phyloP scores from a whole-genome alignment of 2,329 filamentous ascomycete species.

The Fusarium sp. region DNA sequence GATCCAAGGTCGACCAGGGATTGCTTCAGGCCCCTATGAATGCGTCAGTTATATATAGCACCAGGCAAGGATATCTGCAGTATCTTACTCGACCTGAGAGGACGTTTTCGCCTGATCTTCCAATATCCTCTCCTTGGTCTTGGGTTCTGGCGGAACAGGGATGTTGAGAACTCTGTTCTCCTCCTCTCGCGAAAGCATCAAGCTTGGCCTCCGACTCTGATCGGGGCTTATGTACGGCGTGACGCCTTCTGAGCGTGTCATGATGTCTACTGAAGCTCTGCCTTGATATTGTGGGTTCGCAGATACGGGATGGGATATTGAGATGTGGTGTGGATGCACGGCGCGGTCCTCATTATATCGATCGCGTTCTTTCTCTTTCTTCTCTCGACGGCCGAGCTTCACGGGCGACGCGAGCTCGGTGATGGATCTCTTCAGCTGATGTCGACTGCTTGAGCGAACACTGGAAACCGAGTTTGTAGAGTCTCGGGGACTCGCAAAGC shows the following conservation, averaged over 20 bases:
- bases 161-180: constrained; percentile 30
- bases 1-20: constrained; percentile 63
- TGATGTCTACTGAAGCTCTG: constrained; percentile 55
- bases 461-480: constrained; percentile 37
- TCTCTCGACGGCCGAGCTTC: constrained; percentile 49
- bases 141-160: constrained; percentile 28
- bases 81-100: constrained; percentile 45
- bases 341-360: constrained; percentile 44
- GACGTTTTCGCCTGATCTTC: constrained; percentile 49
- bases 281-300: constrained; percentile 43
- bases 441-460: constrained; percentile 48
- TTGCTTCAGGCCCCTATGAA: constrained; percentile 55
- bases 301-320: constrained; percentile 27
- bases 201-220: constrained; percentile 54
- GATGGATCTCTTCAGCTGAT: constrained; percentile 64
- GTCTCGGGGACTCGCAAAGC: constrained; percentile 36
- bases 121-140: constrained; percentile 48
- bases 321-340: constrained; percentile 25
- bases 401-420: constrained; percentile 61
- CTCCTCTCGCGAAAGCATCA: constrained; percentile 46
- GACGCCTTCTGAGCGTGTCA: constrained; percentile 54
- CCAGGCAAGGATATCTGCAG: background rate
- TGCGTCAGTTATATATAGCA: constrained; percentile 33
- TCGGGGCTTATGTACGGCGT: constrained; percentile 55
- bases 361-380: constrained; percentile 40